Conservation (phyloP, 2,329 filamentous ascomycete genomes). For the Cercospora zeina region DNA sequence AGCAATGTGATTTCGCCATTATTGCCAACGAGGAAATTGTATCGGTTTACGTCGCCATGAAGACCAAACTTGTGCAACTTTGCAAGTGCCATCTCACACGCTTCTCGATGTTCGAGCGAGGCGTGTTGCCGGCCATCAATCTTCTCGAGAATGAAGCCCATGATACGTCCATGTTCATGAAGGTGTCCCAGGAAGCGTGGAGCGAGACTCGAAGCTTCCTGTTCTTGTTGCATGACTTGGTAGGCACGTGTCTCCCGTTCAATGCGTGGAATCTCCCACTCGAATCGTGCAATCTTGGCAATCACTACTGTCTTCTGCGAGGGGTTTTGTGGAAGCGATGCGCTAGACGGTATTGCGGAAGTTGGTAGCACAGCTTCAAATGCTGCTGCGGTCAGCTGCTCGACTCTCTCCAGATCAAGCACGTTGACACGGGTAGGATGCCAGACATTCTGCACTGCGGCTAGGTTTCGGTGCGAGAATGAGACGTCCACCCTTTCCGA, state of each 20-base stretch:
- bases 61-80: background rate
- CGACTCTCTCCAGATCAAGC: background rate
- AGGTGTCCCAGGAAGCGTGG: background rate
- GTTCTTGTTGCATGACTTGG: background rate
- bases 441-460: background rate
- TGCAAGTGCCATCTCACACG: background rate
- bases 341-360: background rate
- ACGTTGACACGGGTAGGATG: background rate
- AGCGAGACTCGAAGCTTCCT: background rate
- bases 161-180: slow-evolving; percentile 1
- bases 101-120: background rate
- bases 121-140: background rate
- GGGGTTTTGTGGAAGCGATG: background rate
- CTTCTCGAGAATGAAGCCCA: background rate
- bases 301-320: background rate
- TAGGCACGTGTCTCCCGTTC: slow-evolving; percentile 17
- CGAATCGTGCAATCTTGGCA: slow-evolving; percentile 16
- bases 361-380: background rate
- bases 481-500: background rate
- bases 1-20: background rate
- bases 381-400: background rate
- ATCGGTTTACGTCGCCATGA: background rate
- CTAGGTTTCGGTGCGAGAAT: background rate
- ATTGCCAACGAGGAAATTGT: background rate
- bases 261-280: slow-evolving; percentile 17